Conservation (phyloP, 1,139 yeast species). For the Protomyces arabidopsidicola region DNA sequence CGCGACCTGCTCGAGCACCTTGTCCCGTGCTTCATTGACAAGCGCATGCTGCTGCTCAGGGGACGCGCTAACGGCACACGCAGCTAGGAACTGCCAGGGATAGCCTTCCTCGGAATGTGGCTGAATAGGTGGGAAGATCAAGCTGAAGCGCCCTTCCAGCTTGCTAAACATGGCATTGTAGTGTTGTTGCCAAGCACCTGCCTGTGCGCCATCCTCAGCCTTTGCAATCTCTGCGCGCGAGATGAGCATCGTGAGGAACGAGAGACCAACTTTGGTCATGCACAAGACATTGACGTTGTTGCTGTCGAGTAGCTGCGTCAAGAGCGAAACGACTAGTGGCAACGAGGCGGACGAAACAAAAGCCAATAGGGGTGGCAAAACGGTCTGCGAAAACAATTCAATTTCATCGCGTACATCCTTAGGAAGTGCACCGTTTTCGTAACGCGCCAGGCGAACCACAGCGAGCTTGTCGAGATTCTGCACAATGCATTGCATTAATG, state of each 20-base stretch:
- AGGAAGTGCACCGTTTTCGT: conserved; percentile 49
- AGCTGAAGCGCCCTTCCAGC: conserved; percentile 70
- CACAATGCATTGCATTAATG: conserved; percentile 73
- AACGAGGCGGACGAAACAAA: conserved; percentile 79
- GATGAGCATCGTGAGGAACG: conserved; percentile 77
- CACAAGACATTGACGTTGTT: conserved; percentile 64
- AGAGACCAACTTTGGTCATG: conserved; percentile 80
- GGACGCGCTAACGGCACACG: conserved; percentile 87
- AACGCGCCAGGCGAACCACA: conserved; percentile 67
- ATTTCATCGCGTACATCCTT: conserved; percentile 56
- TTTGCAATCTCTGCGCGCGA: conserved; percentile 89
- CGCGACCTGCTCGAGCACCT: conserved; percentile 82
- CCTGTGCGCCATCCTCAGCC: conserved; percentile 59
- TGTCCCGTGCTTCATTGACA: conserved; percentile 89
- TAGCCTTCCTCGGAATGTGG: conserved; percentile 67
- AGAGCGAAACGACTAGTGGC: conserved; percentile 74
- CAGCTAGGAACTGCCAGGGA: conserved; percentile 96
- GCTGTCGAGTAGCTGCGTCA: conserved; percentile 68
- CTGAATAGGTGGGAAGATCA: conserved; percentile 60
- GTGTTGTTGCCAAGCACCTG: conserved; percentile 71
- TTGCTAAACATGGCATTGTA: conserved; percentile 78
- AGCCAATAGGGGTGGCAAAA: conserved; percentile 78
- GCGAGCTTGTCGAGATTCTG: conserved; percentile 76
- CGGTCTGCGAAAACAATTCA: conserved; percentile 75
- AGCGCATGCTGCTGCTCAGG: conserved; percentile 89